Evolutionary conservation across 2,329 filamentous ascomycete species (phyloP).

Genomic region (Apiospora marii): DNA sequence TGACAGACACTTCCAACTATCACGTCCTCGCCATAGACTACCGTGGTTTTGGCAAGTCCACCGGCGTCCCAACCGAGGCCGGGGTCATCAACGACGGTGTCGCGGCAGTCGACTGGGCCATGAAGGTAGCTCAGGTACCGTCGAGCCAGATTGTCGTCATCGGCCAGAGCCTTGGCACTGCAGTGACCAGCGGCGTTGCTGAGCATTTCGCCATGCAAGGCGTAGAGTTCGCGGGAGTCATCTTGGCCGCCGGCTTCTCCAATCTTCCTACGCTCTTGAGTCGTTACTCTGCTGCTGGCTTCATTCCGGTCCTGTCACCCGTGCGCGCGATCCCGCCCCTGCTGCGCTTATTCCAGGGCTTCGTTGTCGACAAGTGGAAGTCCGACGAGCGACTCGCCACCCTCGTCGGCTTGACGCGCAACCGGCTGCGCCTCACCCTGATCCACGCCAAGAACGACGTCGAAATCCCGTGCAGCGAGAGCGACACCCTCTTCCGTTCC

Average conservation of each 20-base stretch:
- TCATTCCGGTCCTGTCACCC: conserved; percentile 65
- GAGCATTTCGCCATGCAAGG: conserved; percentile 47
- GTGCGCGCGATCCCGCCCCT: conserved; percentile 55
- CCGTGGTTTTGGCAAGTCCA: conserved; percentile 64
- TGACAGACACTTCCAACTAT: conserved; percentile 76
- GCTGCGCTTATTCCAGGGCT: conserved; percentile 53
- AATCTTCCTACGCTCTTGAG: conserved; percentile 61
- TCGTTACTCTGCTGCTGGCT: conserved; percentile 64
- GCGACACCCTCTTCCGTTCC: conserved; percentile 68
- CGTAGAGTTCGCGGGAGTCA: conserved; percentile 58
- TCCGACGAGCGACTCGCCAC: conserved; percentile 56
- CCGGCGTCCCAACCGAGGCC: conserved; percentile 60
- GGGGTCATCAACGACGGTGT: conserved; percentile 63
- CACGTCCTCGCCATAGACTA: conserved; percentile 69
- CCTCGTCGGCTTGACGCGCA: conserved; percentile 50
- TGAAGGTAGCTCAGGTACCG: conserved; percentile 58
- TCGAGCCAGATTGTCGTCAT: conserved; percentile 65
- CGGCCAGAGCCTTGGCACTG: conserved; percentile 66
- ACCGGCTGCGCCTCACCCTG: conserved; percentile 53
- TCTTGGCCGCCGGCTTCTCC: conserved; percentile 65
- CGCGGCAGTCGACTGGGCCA: conserved; percentile 61
- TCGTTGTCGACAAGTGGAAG: conserved; percentile 59
- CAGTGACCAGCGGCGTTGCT: conserved; percentile 41
- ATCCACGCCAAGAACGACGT: conserved; percentile 62
- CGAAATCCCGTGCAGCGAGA: conserved; percentile 81